Base-by-base conservation (phyloP, 2,329 filamentous ascomycete genomes). In the Thielaviopsis euricoi region DNA sequence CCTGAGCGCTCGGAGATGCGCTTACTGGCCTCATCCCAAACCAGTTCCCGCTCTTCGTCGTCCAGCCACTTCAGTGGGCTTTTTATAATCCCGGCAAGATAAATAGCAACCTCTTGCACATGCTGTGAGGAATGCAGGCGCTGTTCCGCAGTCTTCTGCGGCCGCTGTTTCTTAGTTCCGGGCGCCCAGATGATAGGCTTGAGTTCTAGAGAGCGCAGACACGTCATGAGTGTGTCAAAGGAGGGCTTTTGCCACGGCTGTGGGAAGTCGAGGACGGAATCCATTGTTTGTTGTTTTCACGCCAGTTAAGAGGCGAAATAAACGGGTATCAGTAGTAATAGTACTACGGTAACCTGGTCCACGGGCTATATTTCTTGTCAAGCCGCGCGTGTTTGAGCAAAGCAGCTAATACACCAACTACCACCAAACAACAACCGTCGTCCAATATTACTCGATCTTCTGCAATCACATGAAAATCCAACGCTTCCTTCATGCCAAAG, bases 1-100 rank as follows among this genome's bases (percentile, higher is more conserved):
- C 93, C 93, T 61, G 89, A 95, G 17, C 91, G 79, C 69, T 96
- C 90, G 50, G 87, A 85, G 61, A 97, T 78, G 53, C 91, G 78
- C 60, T 79, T 78, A 64, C 89, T 89, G 1, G 91, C 89, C 63
- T 83, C 75, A 52, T 86, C 82, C 87, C 89, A 95, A 15, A 94
- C 70, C 6, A 70, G 66, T 66, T 91, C 87, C 65, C 77, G 80
- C 62, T 79, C 73, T 2, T 80, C 79, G 23, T 88, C 75, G 7
- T 76, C 68, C 58, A 91, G 78, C 87, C 87, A 93, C 17, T 69
- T 67, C 43, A 93, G 73, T 4, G 75, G 73, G 64, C 77, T 87
- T 64, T 79, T 78, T 64, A 90, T 78, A 63, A 91, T 82, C 50
- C 75, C 77, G 9, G 82, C 82, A 23, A 91, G 73, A 65, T 89